Conservation (phyloP, 177 flowering plant species). For the Vitis hybrid region DNA sequence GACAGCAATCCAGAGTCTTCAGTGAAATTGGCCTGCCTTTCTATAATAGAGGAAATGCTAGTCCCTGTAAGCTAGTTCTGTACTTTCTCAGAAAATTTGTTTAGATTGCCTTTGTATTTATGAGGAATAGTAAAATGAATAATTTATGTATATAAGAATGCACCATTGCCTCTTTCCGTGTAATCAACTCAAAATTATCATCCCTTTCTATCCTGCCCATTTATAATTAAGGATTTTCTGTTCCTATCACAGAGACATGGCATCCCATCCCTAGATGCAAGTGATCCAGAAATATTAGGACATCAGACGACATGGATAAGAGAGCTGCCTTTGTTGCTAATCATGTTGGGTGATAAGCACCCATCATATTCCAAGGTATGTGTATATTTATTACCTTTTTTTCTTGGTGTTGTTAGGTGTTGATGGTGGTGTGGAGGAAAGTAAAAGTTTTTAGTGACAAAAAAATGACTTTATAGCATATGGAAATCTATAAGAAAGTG, state of each 20-base stretch:
- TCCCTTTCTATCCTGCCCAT: constrained; percentile 6
- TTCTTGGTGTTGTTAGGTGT: too few species aligned
- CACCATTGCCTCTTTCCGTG: too few species aligned
- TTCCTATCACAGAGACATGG: constrained; percentile 26
- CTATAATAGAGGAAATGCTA: constrained; percentile 67
- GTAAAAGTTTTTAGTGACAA: too few species aligned
- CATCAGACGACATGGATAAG: constrained; percentile 60
- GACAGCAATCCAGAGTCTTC: constrained; percentile 60
- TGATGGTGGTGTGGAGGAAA: too few species aligned
- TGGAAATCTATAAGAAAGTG: too few species aligned
- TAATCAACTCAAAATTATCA: not conserved
- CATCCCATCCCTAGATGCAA: constrained; percentile 26
- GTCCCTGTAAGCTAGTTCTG: constrained; percentile 55
- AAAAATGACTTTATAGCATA: too few species aligned
- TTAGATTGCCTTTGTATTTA: too few species aligned
- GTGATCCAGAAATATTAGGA: constrained; percentile 39
- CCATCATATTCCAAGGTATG: constrained; percentile 61
- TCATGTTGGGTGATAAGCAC: constrained; percentile 49
- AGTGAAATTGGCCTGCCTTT: constrained; percentile 64
- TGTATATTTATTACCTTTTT: too few species aligned
- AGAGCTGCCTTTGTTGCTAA: constrained; percentile 59
- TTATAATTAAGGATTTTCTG: not conserved
- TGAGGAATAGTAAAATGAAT: too few species aligned
- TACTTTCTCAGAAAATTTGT: not conserved
- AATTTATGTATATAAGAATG: too few species aligned